These are phyloP conservation scores for Skeletonema tropicum DNA, from an alignment of 108 stramenopile species.

Conservation along the genomic window DNA sequence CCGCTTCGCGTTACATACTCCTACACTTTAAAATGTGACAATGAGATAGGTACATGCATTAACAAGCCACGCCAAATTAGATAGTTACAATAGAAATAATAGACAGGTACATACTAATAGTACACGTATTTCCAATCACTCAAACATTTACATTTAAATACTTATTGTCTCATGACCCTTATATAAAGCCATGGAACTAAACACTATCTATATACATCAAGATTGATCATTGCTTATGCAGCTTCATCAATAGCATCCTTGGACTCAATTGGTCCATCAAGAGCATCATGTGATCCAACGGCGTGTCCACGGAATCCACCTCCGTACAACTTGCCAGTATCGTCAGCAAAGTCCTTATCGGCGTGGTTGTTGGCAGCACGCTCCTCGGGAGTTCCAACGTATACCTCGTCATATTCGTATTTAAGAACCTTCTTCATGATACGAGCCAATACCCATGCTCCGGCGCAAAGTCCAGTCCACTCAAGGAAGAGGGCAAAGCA, in stretches of 20 bases:
- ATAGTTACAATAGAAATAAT: too few species aligned
- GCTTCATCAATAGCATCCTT: slow-evolving; percentile 4
- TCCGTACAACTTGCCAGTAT: slow-evolving; percentile 30
- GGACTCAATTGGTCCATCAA: slow-evolving; percentile 32
- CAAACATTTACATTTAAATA: background rate
- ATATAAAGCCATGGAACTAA: background rate
- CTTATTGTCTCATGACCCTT: background rate
- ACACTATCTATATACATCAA: too few species aligned
- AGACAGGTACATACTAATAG: too few species aligned
- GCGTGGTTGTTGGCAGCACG: slow-evolving; percentile 52
- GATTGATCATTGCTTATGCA: too few species aligned
- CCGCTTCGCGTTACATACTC: too few species aligned
- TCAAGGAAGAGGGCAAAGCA: slow-evolving; percentile 58
- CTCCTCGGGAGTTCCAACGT: slow-evolving; percentile 74
- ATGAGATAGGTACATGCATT: too few species aligned
- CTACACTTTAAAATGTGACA: too few species aligned
- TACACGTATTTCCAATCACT: background rate
- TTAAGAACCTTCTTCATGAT: slow-evolving; percentile 49
- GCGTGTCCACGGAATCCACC: slow-evolving; percentile 37
- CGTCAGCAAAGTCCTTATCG: slow-evolving; percentile 22
- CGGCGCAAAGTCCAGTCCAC: slow-evolving; percentile 63
- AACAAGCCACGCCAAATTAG: too few species aligned
- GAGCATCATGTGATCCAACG: slow-evolving; percentile 33
- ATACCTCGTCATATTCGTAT: slow-evolving; percentile 73
- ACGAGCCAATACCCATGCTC: slow-evolving; percentile 68